Evolutionary conservation across 1,284 basidiomycete genomes (phyloP), one percentile per base, ranked within the genome.

Genomic region (Inonotus hispidus): DNA sequence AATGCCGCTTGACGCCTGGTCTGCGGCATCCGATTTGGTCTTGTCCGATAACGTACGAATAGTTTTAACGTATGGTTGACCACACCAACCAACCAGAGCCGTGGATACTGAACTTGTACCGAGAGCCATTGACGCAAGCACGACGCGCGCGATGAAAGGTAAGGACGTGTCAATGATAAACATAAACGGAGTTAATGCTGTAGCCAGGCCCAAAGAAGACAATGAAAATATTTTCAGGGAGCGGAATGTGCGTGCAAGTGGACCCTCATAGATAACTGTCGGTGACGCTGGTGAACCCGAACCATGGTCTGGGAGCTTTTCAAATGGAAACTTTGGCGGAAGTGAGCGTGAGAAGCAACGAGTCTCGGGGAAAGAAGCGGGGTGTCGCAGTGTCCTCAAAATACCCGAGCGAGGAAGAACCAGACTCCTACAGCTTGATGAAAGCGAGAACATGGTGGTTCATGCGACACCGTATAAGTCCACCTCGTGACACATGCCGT

Each of bases 211-310:
- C 55, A 95, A 79, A 1, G 92, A 93, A 46, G 84, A 83, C 1
- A 95, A 74, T 8, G 92, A 94, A 19, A 95, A 93, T 25, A 92
- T 73, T 70, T 95, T 95, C 60, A 93, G 79, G 7, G 84, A 82
- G 50, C 83, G 81, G 74, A 92, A 93, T 0, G 89, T 90, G 50
- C 75, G 69, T 0, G 85, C 73, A 49, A 94, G 75, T 1, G 92
- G 92, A 0, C 91, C 92, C 63, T 79, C 67, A 64, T 83, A 83
- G 13, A 64, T 57, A 8, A 60, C 43, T n/a, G 27, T 49, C 13
- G 37, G 39, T 14, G 59, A 54, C 7, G 47, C 46, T 23, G 53
- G 45, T 38, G 29, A 43, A 19, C 8, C 14, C 14, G 25, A 47
- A 16, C 29, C 25, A 7, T 38, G 13, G 14, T 49, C 56, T 6